phyloP scores from a whole-genome alignment of 2,329 filamentous ascomycete genomes.

The Orbilia javanica region DNA sequence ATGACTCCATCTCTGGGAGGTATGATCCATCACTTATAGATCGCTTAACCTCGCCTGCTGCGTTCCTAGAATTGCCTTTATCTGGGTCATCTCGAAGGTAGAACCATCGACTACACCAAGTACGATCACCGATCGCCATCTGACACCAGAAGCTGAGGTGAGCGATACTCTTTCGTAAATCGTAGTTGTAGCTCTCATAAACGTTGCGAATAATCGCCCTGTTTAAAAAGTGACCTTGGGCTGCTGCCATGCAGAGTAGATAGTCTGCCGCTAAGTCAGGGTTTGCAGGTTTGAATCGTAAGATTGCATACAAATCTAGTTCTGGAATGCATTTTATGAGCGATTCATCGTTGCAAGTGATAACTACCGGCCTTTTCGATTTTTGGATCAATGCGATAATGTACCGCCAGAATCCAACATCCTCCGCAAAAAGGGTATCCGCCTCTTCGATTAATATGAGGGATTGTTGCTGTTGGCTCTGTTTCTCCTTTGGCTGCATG shows the following conservation, averaged over 20 bases:
- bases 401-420: constrained; percentile 93
- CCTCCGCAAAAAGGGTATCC: constrained; percentile 93
- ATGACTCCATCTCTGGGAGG: constrained; percentile 79
- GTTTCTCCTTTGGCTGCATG: constrained; percentile 60
- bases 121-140: constrained; percentile 89
- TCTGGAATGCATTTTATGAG: constrained; percentile 73
- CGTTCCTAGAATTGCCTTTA: constrained; percentile 72
- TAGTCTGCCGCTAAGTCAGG: constrained; percentile 80
- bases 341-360: constrained; percentile 94
- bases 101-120: constrained; percentile 85
- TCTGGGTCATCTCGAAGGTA: constrained; percentile 84
- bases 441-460: constrained; percentile 94
- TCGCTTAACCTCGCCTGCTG: constrained; percentile 74
- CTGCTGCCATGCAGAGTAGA: constrained; percentile 83
- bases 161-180: constrained; percentile 83
- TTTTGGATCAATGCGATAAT: constrained; percentile 81
- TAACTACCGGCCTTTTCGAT: constrained; percentile 90
- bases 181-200: constrained; percentile 76
- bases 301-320: constrained; percentile 84
- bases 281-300: constrained; percentile 79
- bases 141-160: constrained; percentile 98
- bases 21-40: constrained; percentile 88
- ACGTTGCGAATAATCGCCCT: constrained; percentile 77
- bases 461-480: constrained; percentile 77
- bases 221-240: constrained; percentile 84